Evolutionary conservation across 306 rosid species (phyloP).

Genomic region (Nissolia schottii): DNA sequence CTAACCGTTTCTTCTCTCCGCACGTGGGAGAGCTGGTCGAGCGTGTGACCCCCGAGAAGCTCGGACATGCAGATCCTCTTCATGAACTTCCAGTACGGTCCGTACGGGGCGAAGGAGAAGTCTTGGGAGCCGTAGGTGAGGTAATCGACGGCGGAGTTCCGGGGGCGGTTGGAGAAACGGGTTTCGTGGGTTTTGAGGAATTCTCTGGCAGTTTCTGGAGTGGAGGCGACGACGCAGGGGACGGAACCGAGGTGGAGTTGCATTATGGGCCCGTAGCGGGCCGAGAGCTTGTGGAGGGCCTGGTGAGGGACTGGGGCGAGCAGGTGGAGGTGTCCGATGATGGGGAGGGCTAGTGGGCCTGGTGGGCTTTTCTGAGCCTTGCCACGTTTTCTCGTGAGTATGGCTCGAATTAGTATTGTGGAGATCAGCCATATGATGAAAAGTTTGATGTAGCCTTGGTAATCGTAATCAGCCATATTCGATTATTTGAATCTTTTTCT

Average conservation of each 20-base stretch:
- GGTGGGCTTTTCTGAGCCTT: slow-evolving; percentile 36
- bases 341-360: slow-evolving; percentile 48
- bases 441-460: slow-evolving; percentile 22
- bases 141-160: slow-evolving; percentile 38
- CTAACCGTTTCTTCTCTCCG: slow-evolving; percentile 44
- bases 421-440: slow-evolving; percentile 30
- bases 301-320: slow-evolving; percentile 50
- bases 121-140: slow-evolving; percentile 55
- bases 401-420: slow-evolving; percentile 23
- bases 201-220: slow-evolving; percentile 51
- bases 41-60: slow-evolving; percentile 54
- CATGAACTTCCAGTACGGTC: slow-evolving; percentile 75
- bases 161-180: slow-evolving; percentile 48
- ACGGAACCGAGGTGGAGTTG: slow-evolving; percentile 54
- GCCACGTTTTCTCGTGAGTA: slow-evolving; percentile 24
- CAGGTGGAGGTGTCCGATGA: slow-evolving; percentile 65
- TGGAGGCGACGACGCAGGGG: slow-evolving; percentile 54
- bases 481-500: background rate
- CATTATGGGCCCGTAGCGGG: slow-evolving; percentile 52
- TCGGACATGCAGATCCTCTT: slow-evolving; percentile 61
- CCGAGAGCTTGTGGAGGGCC: slow-evolving; percentile 49
- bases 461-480: slow-evolving; percentile 29
- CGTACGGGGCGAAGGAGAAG: slow-evolving; percentile 56
- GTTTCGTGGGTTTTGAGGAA: slow-evolving; percentile 60
- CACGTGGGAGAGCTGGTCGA: slow-evolving; percentile 39